Evolutionary conservation across 306 rosid species (phyloP), one percentile per base, ranked within the genome.

Genomic region (Castanea crenata): DNA sequence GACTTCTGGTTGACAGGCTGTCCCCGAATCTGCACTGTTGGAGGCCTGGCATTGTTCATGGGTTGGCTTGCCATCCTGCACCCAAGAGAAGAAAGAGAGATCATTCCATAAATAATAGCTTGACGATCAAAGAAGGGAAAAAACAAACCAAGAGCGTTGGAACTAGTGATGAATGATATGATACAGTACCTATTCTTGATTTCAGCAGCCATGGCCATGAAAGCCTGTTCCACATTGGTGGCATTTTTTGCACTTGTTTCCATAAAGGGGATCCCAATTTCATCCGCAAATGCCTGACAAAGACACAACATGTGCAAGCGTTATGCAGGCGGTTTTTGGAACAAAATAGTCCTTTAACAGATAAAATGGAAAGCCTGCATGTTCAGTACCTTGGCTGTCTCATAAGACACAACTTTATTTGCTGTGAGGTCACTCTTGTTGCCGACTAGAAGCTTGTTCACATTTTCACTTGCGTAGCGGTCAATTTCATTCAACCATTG

Each of bases 31-130:
- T 93, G 98, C 78, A 96, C 97, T 0, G 99, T 96, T 19, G 98
- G 97, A 80, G 98, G 97, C 89, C 99, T 83, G 21, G 93, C 92
- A 74, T 89, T 91, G 92, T 83, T 93, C 92, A 90, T 83, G 7
- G 99, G 99, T 82, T 96, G 99, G 84, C 92, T 96, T 32, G 99
- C 99, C 99, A 96, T 96, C 91, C 99, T 96, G 85, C 80, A 70
- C n/a, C 68, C 46, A 78, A 77, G 5, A 62, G 62, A 46, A 73
- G 16, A 56, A 71, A 23, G 5, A 31, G 7, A 75, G 77, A 73
- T n/a, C 12, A 41, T 41, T 41, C 46, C 46, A 41, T 41, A 41
- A 41, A 41, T 41, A 38, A 38, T 38, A 38, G 46, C 46, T 38
- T 38, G 46, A 41, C 0, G 11, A 41, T 41, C 46, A 41, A 41